Base-by-base conservation (phyloP, 305 asterid species). In the Rubia balearica region DNA sequence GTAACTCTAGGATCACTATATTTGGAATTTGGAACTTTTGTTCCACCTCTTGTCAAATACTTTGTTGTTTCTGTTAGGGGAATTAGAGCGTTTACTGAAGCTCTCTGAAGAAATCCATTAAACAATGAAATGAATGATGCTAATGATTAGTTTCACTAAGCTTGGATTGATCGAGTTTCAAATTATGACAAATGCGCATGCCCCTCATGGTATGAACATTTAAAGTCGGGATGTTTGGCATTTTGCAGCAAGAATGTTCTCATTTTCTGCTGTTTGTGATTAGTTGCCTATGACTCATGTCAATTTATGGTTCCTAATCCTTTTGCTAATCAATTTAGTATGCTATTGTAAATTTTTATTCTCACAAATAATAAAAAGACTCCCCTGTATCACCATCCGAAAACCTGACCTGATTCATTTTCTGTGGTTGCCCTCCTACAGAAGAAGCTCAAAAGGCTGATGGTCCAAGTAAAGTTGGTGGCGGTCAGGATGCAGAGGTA, bases 401-500 rank as follows among this genome's bases (percentile, higher is more conserved):
- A 56, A 51, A 38, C 9, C 49, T 21, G 24, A 22, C 12, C 13
- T 70, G 57, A 41, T 59, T 42, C 42, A 11, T 56, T 7, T 69
- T 48, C n/a, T 65, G 55, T 69, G 67, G 63, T 73, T 14, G 67
- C 9, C 7, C 19, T 60, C 27, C 38, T 81, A 77, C 84, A 89
- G 94, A 89, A 48, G 96, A 89, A 61, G 82, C 78, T 49, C 86
- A 79, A 72, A 89, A 89, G 65, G 69, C 74, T 61, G 91, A 87
- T 72, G 86, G 82, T 73, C 72, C 79, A 67, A 71, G 56, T 86
- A 89, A 81, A 82, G 82, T 72, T 71, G 89, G 87, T 48, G 90
- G 85, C 48, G 89, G 83, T 51, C 93, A 84, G 14, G 90, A 82
- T 74, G 87, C 84, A 49, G 89, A 89, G 91, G 96, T 89, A 67